Evolutionary conservation across 176 grass and related monocot species (phyloP), one percentile per base, ranked within the genome.

Genomic region (Leersia perrieri): DNA sequence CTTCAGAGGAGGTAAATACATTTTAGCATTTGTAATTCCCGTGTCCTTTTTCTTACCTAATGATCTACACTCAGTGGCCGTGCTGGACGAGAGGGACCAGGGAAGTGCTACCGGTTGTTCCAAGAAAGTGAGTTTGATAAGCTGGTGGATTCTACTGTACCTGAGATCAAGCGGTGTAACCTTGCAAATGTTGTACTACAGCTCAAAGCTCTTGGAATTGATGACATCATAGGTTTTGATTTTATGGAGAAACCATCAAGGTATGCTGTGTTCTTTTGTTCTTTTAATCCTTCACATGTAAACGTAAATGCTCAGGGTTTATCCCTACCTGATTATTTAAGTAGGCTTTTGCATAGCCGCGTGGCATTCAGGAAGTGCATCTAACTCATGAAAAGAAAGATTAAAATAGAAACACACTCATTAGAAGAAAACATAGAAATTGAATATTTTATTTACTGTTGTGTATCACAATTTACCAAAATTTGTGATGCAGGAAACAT

Each of bases 241-340:
- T 95, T 95, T 81, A 98, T 98, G 88, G 95, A 98, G 75, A 98
- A 98, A 68, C 95, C 95, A 75, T 89, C 92, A 75, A 94, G 92
- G 95, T 93, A 9, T 68, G 61, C 80, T 31, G 0, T 60, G 18
- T 76, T 16, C 33, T 80, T 60, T 11, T 78, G 51, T 62, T 79
- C 58, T 71, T 76, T 70, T 23, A 63, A 11, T 22, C 33, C 18
- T 61, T 74, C 15, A 27, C 41, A 28, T 67, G 77, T 34, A 53
- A 60, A 70, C 9, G 18, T 64, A 76, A 58, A 81, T 64, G 23
- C 20, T 76, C 25, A 13, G 33, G 22, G 39, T 44, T 26, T 12
- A n/a, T 34, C 34, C 30, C 26, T 67, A 18, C 26, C 23, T 58
- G 63, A 27, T 38, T 57, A 68, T n/a, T 38, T 12, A 23, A 49